Conservation (phyloP, 2,329 filamentous ascomycete species). For the Graphium sp. region DNA sequence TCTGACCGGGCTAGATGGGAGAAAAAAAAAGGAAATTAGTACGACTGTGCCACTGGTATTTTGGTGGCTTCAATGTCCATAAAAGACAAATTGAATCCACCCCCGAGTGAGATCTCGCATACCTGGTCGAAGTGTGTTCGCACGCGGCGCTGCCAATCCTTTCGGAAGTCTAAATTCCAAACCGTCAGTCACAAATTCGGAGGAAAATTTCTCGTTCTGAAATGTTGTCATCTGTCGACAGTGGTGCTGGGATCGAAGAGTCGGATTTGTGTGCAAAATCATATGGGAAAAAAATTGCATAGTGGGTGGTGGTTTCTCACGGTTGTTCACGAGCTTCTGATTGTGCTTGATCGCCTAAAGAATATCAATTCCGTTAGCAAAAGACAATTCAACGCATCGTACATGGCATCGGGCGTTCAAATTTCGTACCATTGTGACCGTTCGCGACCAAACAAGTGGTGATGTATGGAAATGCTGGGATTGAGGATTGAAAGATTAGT, state of each 20-base stretch:
- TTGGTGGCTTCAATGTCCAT: background rate
- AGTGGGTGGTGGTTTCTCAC: slow-evolving; percentile 37
- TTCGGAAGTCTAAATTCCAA: slow-evolving; percentile 67
- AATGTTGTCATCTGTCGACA: no score
- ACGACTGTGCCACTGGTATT: slow-evolving; percentile 3
- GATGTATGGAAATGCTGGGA: slow-evolving; percentile 2
- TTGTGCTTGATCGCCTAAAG: slow-evolving; percentile 96
- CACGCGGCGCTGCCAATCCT: slow-evolving; percentile 99
- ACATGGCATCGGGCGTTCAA: slow-evolving; percentile 9
- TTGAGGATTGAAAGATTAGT: slow-evolving; percentile 3
- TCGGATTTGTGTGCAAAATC: no score
- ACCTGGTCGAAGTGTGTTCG: slow-evolving; percentile 99
- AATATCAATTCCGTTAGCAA: slow-evolving; percentile 6
- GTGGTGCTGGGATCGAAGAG: no score
- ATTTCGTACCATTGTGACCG: slow-evolving; percentile 34
- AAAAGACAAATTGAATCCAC: no score
- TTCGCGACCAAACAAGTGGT: slow-evolving; percentile 28
- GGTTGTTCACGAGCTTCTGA: slow-evolving; percentile 94
- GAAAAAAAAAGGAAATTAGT: slow-evolving; percentile 9
- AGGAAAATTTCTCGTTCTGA: background rate
- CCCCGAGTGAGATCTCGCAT: no score
- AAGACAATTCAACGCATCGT: slow-evolving; percentile 7
- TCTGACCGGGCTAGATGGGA: slow-evolving; percentile 66
- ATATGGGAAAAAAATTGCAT: no score
- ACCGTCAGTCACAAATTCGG: slow-evolving; percentile 20